These are phyloP conservation scores for Coix lacrymajobi DNA, from an alignment of 176 grass and related monocot species.

Conservation along the genomic window DNA sequence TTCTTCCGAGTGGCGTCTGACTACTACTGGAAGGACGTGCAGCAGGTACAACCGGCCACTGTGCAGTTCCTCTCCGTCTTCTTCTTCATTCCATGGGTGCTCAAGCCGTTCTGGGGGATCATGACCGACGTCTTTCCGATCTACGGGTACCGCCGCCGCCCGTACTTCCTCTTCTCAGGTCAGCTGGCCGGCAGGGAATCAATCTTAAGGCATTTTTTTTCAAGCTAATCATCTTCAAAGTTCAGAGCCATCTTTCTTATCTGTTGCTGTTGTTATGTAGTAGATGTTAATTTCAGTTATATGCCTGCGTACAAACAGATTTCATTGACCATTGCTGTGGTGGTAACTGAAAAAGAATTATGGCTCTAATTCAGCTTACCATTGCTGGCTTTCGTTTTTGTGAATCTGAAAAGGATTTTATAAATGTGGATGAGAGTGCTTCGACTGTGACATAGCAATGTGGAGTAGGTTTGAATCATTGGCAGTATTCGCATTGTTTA, in stretches of 20 bases:
- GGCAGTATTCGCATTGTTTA: neutral
- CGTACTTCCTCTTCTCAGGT: constrained; percentile 87
- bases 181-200: neutral
- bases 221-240: neutral
- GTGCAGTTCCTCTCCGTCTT: constrained; percentile 78
- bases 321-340: neutral
- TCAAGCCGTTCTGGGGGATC: constrained; percentile 87
- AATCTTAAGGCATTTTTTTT: neutral
- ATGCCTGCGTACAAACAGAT: neutral
- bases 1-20: constrained; percentile 73
- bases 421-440: neutral
- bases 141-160: constrained; percentile 75
- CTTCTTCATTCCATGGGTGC: constrained; percentile 75
- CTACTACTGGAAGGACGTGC: constrained; percentile 99
- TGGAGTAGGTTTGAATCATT: constrained; percentile 9
- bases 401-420: neutral
- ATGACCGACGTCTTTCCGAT: constrained; percentile 80
- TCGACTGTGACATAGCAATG: neutral
- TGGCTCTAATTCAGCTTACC: neutral
- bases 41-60: constrained; percentile 64
- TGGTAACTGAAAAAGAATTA: neutral
- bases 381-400: neutral
- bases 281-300: constrained; percentile 8
- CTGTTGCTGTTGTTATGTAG: neutral
- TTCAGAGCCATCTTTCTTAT: neutral